Percentiles rank a stretch among this genome's conserved stretches.
Evolutionary conservation across 2,329 filamentous ascomycete genomes (phyloP).

Genomic region (Neurospora sp.): DNA sequence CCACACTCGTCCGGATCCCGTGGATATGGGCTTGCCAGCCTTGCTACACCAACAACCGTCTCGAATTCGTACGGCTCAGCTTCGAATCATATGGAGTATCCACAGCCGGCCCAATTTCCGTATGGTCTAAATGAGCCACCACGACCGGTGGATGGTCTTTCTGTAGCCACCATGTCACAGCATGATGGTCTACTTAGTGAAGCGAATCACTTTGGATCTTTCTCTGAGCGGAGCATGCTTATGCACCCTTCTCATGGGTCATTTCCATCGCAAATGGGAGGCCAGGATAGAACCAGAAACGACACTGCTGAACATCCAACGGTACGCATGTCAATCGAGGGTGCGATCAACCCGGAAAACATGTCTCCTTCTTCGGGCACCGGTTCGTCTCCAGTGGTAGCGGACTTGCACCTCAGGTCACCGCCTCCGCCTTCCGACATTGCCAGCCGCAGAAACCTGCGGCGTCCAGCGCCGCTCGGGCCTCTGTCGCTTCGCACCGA

Average conservation of each 20-base stretch:
- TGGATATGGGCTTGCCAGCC: background rate
- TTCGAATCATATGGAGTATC: slow-evolving; percentile 8
- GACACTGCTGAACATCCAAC: background rate
- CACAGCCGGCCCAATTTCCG: slow-evolving; percentile 8
- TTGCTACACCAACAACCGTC: slow-evolving; percentile 2
- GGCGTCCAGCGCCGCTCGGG: slow-evolving; percentile 39
- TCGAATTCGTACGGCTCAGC: slow-evolving; percentile 5
- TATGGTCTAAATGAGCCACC: slow-evolving; percentile 4
- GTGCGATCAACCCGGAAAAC: slow-evolving; percentile 15
- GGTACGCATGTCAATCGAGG: slow-evolving; percentile 10
- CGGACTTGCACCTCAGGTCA: slow-evolving; percentile 34
- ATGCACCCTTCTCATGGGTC: slow-evolving; percentile 6
- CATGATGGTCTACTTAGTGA: slow-evolving; percentile 7
- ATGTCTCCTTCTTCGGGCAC: slow-evolving; percentile 24
- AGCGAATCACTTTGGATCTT: slow-evolving; percentile 6
- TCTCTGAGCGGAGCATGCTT: slow-evolving; percentile 13
- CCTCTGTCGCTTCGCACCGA: slow-evolving; percentile 35
- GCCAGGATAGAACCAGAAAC: slow-evolving; percentile 1
- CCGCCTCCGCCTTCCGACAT: slow-evolving; percentile 42
- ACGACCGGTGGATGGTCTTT: slow-evolving; percentile 1
- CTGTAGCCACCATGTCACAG: background rate
- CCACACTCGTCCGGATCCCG: slow-evolving; percentile 2
- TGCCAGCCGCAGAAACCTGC: slow-evolving; percentile 41
- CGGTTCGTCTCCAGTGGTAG: slow-evolving; percentile 20
- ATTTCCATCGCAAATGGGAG: slow-evolving; percentile 15